Evolutionary conservation across 768 basidiomycete genomes (phyloP).

Genomic region (Gyrodon lividus): DNA sequence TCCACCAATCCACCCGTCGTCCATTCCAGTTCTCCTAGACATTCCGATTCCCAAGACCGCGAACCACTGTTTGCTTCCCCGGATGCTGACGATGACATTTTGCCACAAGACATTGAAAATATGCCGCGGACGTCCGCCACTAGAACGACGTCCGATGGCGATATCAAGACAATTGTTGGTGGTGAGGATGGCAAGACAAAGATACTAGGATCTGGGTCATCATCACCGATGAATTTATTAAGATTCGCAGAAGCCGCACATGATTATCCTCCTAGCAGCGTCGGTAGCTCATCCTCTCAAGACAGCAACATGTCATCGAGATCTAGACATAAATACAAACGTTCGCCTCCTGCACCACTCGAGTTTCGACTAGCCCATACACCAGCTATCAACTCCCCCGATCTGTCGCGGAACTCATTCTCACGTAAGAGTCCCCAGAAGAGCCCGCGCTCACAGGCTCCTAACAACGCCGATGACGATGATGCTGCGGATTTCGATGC

Average conservation of each 20-base stretch:
- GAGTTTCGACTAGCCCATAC: conserved; percentile 31
- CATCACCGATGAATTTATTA: conserved; percentile 15
- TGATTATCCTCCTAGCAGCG: conserved; percentile 59
- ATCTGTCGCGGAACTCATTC: conserved; percentile 10
- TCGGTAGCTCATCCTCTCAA: conserved; percentile 36
- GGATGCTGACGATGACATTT: conserved; percentile 48
- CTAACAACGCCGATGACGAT: background rate
- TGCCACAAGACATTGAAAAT: conserved; percentile 46
- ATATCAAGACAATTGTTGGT: conserved; percentile 19
- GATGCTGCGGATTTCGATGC: conserved; percentile 17
- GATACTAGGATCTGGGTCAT: conserved; percentile 8
- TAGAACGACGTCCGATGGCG: conserved; percentile 31
- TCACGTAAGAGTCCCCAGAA: background rate
- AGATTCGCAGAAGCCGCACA: conserved; percentile 14
- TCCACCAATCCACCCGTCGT: conserved; percentile 41
- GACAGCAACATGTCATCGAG: conserved; percentile 15
- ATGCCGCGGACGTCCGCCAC: conserved; percentile 37
- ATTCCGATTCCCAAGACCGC: conserved; percentile 42
- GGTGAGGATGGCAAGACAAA: conserved; percentile 17
- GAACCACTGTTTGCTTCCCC: conserved; percentile 66
- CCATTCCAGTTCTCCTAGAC: conserved; percentile 38
- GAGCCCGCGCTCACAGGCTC: conserved; percentile 1
- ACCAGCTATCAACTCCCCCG: conserved; percentile 38
- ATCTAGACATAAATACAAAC: conserved; percentile 27
- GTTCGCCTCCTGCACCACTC: conserved; percentile 42